Evolutionary conservation across 495 filamentous ascomycete genomes (phyloP).

Genomic region (Lasiosphaeria ovina): DNA sequence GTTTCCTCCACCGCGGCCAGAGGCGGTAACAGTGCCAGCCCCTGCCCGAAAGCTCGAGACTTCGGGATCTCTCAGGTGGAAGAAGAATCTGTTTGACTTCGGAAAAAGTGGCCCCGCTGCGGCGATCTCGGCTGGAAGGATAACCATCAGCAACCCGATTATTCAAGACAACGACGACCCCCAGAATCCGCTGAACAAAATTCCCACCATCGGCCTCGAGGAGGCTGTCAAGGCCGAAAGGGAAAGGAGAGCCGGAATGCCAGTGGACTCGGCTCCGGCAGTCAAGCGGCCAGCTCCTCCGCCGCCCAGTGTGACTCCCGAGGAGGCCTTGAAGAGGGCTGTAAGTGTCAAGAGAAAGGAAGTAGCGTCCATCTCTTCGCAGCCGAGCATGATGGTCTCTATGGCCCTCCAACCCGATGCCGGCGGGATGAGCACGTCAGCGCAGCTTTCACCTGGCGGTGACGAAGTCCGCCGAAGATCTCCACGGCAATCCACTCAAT

Average conservation of each 20-base stretch:
- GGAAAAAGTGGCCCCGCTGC: constrained; percentile 28
- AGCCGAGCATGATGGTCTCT: constrained; percentile 11
- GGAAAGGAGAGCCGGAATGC: constrained; percentile 42
- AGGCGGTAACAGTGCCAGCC: neutral
- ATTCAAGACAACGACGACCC: constrained; percentile 33
- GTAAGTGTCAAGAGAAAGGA: constrained; percentile 45
- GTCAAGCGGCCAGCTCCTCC: constrained; percentile 40
- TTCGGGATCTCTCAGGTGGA: constrained; percentile 24
- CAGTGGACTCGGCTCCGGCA: constrained; percentile 28
- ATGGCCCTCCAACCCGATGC: constrained; percentile 17
- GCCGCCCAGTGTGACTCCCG: constrained; percentile 26
- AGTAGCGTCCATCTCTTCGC: constrained; percentile 28
- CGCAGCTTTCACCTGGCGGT: constrained; percentile 45
- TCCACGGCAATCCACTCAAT: constrained; percentile 28
- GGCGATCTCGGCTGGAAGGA: constrained; percentile 32
- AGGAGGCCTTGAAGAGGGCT: constrained; percentile 35
- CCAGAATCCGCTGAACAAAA: constrained; percentile 42
- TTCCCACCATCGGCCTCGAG: constrained; percentile 46
- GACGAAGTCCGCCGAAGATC: constrained; percentile 44
- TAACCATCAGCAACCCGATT: constrained; percentile 51
- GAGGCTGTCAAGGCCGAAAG: constrained; percentile 48
- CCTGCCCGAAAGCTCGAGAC: constrained; percentile 18
- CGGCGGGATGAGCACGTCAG: constrained; percentile 30
- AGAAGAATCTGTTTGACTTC: constrained; percentile 31
- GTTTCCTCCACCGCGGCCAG: constrained; percentile 20